Conservation (phyloP, 208 protist genomes). For the Trichomonas tenax region DNA sequence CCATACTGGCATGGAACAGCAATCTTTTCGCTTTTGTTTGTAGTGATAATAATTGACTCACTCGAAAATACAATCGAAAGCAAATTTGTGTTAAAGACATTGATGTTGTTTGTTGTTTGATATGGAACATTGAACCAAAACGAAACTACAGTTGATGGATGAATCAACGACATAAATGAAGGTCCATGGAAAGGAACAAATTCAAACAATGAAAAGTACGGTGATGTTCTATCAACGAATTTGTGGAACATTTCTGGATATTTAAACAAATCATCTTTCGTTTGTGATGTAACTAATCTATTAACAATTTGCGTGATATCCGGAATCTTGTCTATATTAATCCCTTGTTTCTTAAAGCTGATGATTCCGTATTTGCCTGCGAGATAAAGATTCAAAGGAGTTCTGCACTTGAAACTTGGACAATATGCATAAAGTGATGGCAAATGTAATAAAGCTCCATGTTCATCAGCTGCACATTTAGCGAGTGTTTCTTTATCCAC, state of each 20-base stretch:
- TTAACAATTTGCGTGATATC: neutral
- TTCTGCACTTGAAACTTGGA: neutral
- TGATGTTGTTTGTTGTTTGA: neutral
- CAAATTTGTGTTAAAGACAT: neutral
- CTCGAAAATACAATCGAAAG: neutral
- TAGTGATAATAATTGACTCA: neutral
- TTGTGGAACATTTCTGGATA: neutral
- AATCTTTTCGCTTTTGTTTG: neutral
- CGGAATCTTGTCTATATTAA: neutral
- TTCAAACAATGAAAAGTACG: neutral
- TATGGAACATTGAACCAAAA: conserved; percentile 3
- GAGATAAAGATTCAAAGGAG: neutral
- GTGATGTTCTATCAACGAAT: neutral
- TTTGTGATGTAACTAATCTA: neutral
- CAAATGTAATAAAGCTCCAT: neutral
- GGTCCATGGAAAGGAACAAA: neutral
- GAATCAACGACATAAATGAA: neutral
- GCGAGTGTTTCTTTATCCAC: neutral
- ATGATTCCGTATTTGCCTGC: neutral
- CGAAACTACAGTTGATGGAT: neutral
- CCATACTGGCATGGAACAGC: neutral
- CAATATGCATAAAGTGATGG: neutral
- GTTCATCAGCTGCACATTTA: neutral
- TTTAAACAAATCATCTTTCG: neutral
- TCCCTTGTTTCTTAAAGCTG: neutral